These are phyloP conservation scores for Colletotrichum spinosum DNA, from an alignment of 2,329 filamentous ascomycete species.

Conservation along the genomic window DNA sequence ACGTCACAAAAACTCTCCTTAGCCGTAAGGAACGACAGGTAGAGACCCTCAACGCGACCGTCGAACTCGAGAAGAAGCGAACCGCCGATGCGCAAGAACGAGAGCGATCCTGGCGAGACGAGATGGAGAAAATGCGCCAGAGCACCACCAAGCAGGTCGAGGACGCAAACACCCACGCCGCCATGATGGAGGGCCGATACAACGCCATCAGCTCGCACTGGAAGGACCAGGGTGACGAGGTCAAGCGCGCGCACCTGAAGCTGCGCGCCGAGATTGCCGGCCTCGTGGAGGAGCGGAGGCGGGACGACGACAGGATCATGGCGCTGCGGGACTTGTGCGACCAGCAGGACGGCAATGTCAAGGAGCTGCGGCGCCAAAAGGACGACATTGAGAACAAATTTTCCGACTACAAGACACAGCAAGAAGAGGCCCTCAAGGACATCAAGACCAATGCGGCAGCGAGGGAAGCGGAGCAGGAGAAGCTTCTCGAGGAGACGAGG, in stretches of 20 bases:
- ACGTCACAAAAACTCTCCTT: constrained; percentile 77
- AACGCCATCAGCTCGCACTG: constrained; percentile 75
- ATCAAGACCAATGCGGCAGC: constrained; percentile 69
- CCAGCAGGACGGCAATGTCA: constrained; percentile 77
- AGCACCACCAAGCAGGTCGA: constrained; percentile 74
- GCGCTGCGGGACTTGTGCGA: constrained; percentile 77
- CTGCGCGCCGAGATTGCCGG: constrained; percentile 65
- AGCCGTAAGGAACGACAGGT: constrained; percentile 81
- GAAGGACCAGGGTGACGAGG: constrained; percentile 73
- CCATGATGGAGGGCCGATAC: constrained; percentile 77
- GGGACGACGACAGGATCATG: constrained; percentile 72
- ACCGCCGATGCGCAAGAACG: constrained; percentile 69
- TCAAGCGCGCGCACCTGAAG: constrained; percentile 62
- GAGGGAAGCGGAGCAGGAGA: constrained; percentile 72
- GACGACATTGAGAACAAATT: constrained; percentile 70
- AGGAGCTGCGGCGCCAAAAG: constrained; percentile 70
- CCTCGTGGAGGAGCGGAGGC: constrained; percentile 65
- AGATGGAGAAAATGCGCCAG: constrained; percentile 71
- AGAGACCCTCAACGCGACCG: constrained; percentile 72
- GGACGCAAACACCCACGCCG: constrained; percentile 72
- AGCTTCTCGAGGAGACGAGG: constrained; percentile 67
- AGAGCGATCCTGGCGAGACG: constrained; percentile 71
- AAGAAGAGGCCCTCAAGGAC: constrained; percentile 69
- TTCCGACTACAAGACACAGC: constrained; percentile 72
- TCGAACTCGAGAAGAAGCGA: constrained; percentile 74